Evolutionary conservation across 805 yeast genomes (phyloP), one percentile per base, ranked within the genome.

Genomic region (Ogataea methylovora): DNA sequence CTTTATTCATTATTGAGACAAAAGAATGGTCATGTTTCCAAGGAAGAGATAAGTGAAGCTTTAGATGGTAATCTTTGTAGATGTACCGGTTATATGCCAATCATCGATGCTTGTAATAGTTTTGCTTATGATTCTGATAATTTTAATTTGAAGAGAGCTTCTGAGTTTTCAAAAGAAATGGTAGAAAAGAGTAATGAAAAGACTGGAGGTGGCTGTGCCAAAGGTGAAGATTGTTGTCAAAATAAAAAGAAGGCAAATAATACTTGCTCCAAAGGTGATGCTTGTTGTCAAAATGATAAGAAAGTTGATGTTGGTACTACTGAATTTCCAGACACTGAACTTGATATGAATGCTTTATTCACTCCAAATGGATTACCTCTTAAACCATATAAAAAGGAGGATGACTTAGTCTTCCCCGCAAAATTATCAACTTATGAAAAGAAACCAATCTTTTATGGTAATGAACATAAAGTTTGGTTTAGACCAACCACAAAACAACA

Each of bases 21-120:
- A 24, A 54, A 61, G 22, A 52, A 60, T 8, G 65, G 67, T 19
- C 40, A 35, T 24, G 58, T 57, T 5, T 50, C 65, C 1, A 54
- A 59, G 30, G 61, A 63, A 32, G 61, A 63, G 31, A 54, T 67
- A 6, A 47, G 56, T 24, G 73, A 67, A 37, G 65, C 71, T 2
- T 54, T 68, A 27, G 73, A 67, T 40, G 71, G 73, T 5, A 67
- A 67, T 33, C 48, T 67, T 29, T 67, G 73, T 45, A 47, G 73
- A 25, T 67, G 73, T 48, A 67, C 73, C 7, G 73, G 73, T 7
- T 68, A 67, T 45, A 67, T 64, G 55, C 71, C 73, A 3, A 67
- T 67, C 27, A 56, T 67, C 12, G 71, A 67, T 40, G 73, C 73
- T 6, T 68, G 68, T 4, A 50, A 60, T 35, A 61, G 69, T 5